Conservation (phyloP, 441 rosid species). For the Pelargonium citronellum region DNA sequence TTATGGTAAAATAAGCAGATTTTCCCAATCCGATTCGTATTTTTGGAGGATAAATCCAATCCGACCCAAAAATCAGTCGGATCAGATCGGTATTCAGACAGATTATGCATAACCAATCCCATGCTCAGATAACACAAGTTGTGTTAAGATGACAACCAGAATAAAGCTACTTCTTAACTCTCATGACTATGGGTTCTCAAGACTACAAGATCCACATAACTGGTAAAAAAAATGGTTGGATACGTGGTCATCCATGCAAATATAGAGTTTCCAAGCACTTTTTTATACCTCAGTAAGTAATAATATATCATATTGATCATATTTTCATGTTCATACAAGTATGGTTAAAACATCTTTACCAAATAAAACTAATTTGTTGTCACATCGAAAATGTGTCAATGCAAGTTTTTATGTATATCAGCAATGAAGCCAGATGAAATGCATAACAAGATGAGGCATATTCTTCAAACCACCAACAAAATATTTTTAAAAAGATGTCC, state of each 20-base stretch:
- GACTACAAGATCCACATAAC: not conserved
- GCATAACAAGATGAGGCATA: not conserved
- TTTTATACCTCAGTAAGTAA: not conserved
- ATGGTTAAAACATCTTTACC: not conserved
- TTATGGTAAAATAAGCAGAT: too few relatives aligned
- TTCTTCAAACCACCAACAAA: constrained; percentile 2
- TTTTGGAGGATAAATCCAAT: too few relatives aligned
- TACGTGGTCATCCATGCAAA: too few relatives aligned
- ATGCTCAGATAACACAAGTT: not conserved
- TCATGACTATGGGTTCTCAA: not conserved
- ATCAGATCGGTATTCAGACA: too few relatives aligned
- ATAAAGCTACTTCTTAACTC: not conserved
- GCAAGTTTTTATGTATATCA: not conserved
- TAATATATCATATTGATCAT: not conserved
- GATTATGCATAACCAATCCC: not conserved
- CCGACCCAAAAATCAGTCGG: too few relatives aligned
- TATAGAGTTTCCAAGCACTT: not conserved
- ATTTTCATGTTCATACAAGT: not conserved
- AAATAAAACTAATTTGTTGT: not conserved
- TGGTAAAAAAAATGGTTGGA: too few relatives aligned
- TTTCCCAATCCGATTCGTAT: too few relatives aligned
- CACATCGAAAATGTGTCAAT: not conserved
- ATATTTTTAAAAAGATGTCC: not conserved
- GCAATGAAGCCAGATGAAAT: not conserved
- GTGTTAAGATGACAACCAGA: not conserved